Evolutionary conservation across 352 stramenopile genomes (phyloP).

Genomic region (Phytophthora fragariae): DNA sequence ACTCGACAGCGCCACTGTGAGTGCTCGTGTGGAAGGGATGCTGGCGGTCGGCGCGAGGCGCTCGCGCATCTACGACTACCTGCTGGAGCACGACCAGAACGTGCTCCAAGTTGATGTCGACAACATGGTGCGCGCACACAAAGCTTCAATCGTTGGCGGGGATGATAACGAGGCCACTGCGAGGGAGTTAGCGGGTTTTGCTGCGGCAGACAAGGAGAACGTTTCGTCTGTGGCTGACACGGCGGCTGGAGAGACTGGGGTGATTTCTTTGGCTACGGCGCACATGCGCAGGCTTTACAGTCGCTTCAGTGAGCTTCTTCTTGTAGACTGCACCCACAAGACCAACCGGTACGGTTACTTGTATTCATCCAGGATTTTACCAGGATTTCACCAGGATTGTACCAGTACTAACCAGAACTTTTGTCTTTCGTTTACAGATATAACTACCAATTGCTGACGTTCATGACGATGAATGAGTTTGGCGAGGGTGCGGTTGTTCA

Average conservation of each 20-base stretch:
- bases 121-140: conserved; percentile 21
- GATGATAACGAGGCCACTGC: conserved; percentile 25
- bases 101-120: conserved; percentile 21
- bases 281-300: conserved; percentile 19
- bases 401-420: no score
- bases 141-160: not conserved
- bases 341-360: conserved; percentile 12
- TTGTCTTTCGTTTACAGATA: no score
- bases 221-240: not conserved
- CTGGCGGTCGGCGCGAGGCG: conserved; percentile 16
- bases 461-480: no score
- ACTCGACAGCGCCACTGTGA: not conserved
- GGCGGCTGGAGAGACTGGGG: conserved; percentile 5
- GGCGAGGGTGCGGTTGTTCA: no score
- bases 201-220: conserved; percentile 3
- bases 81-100: not conserved
- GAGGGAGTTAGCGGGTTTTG: not conserved
- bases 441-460: no score
- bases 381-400: no score
- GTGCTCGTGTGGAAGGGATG: conserved; percentile 4
- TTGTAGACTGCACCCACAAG: conserved; percentile 28
- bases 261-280: not conserved
- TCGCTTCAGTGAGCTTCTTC: conserved; percentile 17
- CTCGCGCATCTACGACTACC: conserved; percentile 22
- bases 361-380: no score